Conservation (phyloP, 1,284 basidiomycete species). For the Anthracocystis walkeri region DNA sequence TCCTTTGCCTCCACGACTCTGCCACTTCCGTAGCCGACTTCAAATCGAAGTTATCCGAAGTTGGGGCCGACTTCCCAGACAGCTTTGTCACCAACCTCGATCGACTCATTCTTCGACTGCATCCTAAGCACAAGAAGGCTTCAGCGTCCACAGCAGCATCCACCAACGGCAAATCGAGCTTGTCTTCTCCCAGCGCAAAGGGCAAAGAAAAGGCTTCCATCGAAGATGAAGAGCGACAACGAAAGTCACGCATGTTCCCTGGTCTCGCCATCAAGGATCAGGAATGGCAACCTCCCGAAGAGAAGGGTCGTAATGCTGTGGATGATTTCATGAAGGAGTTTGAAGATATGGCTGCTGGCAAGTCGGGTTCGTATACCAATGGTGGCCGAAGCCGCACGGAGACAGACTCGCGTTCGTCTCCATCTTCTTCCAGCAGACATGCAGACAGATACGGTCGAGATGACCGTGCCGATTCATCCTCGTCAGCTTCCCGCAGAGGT, state of each 20-base stretch:
- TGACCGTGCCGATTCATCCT: slow-evolving; percentile 10
- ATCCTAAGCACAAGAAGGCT: slow-evolving; percentile 81
- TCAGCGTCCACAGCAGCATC: slow-evolving; percentile 20
- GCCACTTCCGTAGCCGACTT: slow-evolving; percentile 82
- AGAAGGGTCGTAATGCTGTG: slow-evolving; percentile 75
- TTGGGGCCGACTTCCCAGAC: slow-evolving; percentile 87
- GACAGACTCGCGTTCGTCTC: slow-evolving; percentile 17
- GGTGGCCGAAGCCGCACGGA: background rate
- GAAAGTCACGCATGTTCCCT: slow-evolving; percentile 87
- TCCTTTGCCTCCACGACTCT: slow-evolving; percentile 89
- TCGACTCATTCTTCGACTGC: slow-evolving; percentile 90
- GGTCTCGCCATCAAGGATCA: slow-evolving; percentile 87
- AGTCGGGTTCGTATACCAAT: slow-evolving; percentile 1
- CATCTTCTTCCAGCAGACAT: slow-evolving; percentile 15
- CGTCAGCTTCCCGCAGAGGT: slow-evolving; percentile 23
- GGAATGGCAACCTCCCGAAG: slow-evolving; percentile 71
- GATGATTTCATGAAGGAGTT: slow-evolving; percentile 87
- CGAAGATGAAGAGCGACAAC: slow-evolving; percentile 76
- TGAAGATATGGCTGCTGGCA: slow-evolving; percentile 74
- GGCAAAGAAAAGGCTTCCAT: slow-evolving; percentile 71
- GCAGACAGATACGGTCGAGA: slow-evolving; percentile 17
- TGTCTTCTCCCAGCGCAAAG: slow-evolving; percentile 61
- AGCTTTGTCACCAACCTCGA: slow-evolving; percentile 92
- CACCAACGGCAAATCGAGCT: slow-evolving; percentile 69
- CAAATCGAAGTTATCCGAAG: slow-evolving; percentile 82